Percentiles rank a stretch among this genome's conserved stretches.
Evolutionary conservation across 2,329 filamentous ascomycete genomes (phyloP).

Genomic region (Thielaviopsis euricoi): DNA sequence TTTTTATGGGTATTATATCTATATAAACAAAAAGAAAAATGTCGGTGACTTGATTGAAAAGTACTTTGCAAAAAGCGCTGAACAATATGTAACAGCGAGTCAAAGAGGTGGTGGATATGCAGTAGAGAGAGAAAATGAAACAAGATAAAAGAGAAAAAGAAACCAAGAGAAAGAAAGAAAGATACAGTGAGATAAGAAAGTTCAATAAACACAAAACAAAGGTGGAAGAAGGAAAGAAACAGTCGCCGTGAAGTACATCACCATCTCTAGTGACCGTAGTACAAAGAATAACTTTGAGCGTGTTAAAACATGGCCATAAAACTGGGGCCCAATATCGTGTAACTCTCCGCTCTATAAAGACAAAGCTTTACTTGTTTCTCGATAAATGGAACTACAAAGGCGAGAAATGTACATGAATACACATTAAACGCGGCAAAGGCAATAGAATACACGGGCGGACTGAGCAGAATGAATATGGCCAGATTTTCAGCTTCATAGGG

Average conservation of each 20-base stretch:
- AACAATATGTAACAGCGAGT: background rate
- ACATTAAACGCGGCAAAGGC: too few relatives aligned
- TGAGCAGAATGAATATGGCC: too few relatives aligned
- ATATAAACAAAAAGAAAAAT: background rate
- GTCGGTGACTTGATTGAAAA: background rate
- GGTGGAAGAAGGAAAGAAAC: background rate
- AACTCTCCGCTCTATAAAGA: background rate
- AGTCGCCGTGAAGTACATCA: background rate
- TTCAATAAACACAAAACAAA: background rate
- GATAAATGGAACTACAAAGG: too few relatives aligned
- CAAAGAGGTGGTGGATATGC: too few relatives aligned
- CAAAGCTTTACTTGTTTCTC: too few relatives aligned
- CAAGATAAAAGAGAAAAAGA: background rate
- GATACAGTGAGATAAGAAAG: background rate
- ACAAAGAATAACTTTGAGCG: too few relatives aligned
- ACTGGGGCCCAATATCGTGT: background rate
- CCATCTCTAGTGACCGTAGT: too few relatives aligned
- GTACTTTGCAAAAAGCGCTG: background rate
- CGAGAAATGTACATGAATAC: too few relatives aligned
- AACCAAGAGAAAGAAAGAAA: background rate
- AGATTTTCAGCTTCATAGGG: too few relatives aligned
- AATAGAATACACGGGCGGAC: too few relatives aligned
- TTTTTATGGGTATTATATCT: too few relatives aligned
- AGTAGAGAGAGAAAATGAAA: background rate
- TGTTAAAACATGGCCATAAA: background rate